Conservation (phyloP, 2,329 filamentous ascomycete genomes). For the Periglandula ipomoeae region DNA sequence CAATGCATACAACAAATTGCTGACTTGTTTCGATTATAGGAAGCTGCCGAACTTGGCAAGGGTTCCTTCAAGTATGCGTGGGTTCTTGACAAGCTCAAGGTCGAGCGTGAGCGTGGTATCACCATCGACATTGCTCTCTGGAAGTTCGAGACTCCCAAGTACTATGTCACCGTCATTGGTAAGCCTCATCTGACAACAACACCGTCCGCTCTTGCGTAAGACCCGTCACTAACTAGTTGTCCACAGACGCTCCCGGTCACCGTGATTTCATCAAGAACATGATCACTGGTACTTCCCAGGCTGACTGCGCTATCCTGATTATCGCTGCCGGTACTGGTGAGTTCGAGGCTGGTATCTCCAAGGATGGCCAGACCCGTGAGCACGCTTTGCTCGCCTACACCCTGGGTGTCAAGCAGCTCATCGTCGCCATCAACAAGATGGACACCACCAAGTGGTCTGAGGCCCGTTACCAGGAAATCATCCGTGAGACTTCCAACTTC, state of each 20-base stretch:
- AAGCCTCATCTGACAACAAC: constrained; percentile 19
- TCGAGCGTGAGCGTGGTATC: constrained; percentile 99
- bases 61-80: constrained; percentile 99
- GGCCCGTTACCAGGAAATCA: constrained; percentile 95
- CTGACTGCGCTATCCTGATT: constrained; percentile 99
- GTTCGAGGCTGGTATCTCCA: constrained; percentile 99
- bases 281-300: constrained; percentile 99
- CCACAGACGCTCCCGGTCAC: constrained; percentile 86
- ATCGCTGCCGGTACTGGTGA: constrained; percentile 99
- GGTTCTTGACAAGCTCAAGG: constrained; percentile 99
- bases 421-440: constrained; percentile 99
- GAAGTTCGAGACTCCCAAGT: constrained; percentile 99
- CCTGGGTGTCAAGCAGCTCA: constrained; percentile 99
- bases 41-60: constrained; percentile 98
- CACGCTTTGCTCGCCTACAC: constrained; percentile 99
- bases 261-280: constrained; percentile 99
- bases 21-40: constrained; percentile 42
- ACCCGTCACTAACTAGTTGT: not conserved
- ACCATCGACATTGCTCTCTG: constrained; percentile 99
- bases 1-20: not conserved
- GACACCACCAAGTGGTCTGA: constrained; percentile 98
- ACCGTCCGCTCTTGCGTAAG: too few relatives aligned
- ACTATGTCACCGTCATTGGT: constrained; percentile 97
- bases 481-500: constrained; percentile 99
- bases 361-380: constrained; percentile 99